Base-by-base conservation (phyloP, 140 eudicot genomes). In the Cichorium intybus region DNA sequence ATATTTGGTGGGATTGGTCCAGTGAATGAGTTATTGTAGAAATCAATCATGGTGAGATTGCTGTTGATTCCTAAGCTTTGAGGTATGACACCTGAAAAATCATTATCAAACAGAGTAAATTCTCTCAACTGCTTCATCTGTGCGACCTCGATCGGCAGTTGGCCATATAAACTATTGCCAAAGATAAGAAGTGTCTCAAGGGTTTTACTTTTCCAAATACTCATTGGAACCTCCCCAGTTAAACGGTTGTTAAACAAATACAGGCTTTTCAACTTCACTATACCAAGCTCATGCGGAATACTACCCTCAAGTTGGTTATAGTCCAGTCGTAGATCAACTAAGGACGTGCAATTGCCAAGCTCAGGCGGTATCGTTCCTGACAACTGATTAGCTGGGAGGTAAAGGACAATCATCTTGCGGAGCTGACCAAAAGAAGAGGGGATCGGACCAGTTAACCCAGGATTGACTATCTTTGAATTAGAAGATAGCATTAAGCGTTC, bases 1-100 rank as follows among this genome's bases (percentile, higher is more conserved):
- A n/a, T n/a, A n/a, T n/a, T n/a, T n/a, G 89, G 89, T 7, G 97
- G 97, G 69, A 90, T 80, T 27, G 75, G 77, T 5, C 97, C 97
- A 0, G 74, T 72, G 74, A 90, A 90, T 24, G 70, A 62, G 75
- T 90, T 90, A 26, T 77, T 66, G 2, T 82, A 77, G 80, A 90
- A 70, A 24, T 90, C 97, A 24, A 90, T 54, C 24, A 10, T 26
- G 50, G 66, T 73, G 62, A 90, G 69, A 64, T 77, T 84, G 49
- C 80, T 64, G 62, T 90, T 86, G 43, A 86, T 56, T 27, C 97
- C n/a, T n/a, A n/a, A n/a, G n/a, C n/a, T n/a, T n/a, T n/a, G n/a
- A n/a, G n/a, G n/a, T n/a, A n/a, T n/a, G n/a, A n/a, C n/a, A n/a
- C n/a, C n/a, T n/a, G n/a, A n/a, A n/a, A n/a, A n/a, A n/a, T n/a